phyloP scores from a whole-genome alignment of 129 eudicot species.

The Flaveria ramosissima region DNA sequence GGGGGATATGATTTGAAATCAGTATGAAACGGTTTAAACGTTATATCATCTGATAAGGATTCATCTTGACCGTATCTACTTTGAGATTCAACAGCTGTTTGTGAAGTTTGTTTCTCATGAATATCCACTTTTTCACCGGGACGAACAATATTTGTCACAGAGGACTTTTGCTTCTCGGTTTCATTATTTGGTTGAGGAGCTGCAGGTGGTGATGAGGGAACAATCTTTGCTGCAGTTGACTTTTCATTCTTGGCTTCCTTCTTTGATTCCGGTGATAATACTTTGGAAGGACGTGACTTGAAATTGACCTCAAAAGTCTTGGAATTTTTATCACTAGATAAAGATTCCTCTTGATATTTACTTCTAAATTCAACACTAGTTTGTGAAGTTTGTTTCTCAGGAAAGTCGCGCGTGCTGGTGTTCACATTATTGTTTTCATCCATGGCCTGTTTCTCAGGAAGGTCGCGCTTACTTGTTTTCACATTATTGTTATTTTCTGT shows the following conservation, averaged over 20 bases:
- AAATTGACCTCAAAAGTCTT: constrained; percentile 30
- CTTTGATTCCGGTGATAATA: constrained; percentile 14
- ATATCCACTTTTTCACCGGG: constrained; percentile 34
- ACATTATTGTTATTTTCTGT: too few relatives aligned
- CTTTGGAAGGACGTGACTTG: constrained; percentile 45
- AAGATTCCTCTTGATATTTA: constrained; percentile 41
- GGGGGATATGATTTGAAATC: constrained; percentile 45
- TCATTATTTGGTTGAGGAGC: constrained; percentile 19
- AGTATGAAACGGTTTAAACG: constrained; percentile 33
- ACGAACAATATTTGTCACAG: constrained; percentile 2
- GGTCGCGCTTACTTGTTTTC: too few relatives aligned
- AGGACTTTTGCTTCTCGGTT: constrained; percentile 13
- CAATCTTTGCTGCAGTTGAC: constrained; percentile 18
- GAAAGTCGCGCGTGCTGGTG: constrained; percentile 33
- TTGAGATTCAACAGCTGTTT: constrained; percentile 32
- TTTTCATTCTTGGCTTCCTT: constrained; percentile 19
- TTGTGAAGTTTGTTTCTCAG: constrained; percentile 35
- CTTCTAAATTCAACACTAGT: constrained; percentile 38
- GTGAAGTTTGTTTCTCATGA: constrained; percentile 31
- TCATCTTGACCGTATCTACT: constrained; percentile 40
- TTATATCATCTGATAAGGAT: constrained; percentile 43
- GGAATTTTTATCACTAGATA: constrained; percentile 37
- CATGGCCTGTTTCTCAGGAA: too few relatives aligned
- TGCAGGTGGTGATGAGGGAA: constrained; percentile 12
- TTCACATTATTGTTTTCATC: constrained; percentile 18